Conservation (phyloP, 176 grass and related monocot genomes). For the Zea luxurians region DNA sequence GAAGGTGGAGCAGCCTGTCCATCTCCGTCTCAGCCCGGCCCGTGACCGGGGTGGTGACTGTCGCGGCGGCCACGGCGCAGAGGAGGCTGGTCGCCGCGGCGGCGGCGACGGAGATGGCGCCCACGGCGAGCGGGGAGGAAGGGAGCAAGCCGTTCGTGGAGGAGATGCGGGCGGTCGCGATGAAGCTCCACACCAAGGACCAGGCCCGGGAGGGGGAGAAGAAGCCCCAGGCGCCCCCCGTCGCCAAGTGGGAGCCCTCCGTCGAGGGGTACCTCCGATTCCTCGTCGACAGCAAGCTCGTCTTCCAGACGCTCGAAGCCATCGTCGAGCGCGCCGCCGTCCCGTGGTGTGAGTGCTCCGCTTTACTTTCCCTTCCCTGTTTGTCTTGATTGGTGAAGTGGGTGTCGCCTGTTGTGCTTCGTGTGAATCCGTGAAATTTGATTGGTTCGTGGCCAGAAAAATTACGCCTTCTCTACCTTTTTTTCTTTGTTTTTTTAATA, state of each 20-base stretch:
- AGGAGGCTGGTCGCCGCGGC: slow-evolving; percentile 43
- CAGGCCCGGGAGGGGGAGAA: slow-evolving; percentile 86
- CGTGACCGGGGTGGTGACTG: background rate
- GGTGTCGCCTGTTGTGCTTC: slow-evolving; percentile 2
- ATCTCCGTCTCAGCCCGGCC: background rate
- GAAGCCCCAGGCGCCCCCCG: slow-evolving; percentile 66
- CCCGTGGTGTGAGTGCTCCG: slow-evolving; percentile 68
- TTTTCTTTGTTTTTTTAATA: background rate
- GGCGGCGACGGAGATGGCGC: slow-evolving; percentile 54
- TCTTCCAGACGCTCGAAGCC: slow-evolving; percentile 75
- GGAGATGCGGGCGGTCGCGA: slow-evolving; percentile 87
- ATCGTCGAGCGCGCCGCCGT: slow-evolving; percentile 67
- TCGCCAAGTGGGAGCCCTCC: slow-evolving; percentile 75
- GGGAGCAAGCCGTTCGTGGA: slow-evolving; percentile 70
- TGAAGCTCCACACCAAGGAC: slow-evolving; percentile 90
- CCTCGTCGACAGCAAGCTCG: slow-evolving; percentile 91
- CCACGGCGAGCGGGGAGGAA: slow-evolving; percentile 36
- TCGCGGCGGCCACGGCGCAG: background rate
- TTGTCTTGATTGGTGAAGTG: background rate
- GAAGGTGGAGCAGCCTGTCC: slow-evolving; percentile 8
- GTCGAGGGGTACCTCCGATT: slow-evolving; percentile 74
- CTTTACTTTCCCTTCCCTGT: background rate
- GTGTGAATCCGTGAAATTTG: slow-evolving; percentile 5
- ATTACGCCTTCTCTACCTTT: background rate
- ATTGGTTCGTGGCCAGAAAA: background rate